phyloP scores from a whole-genome alignment of 2,329 filamentous ascomycete genomes.

The Fusarium tuaranense region DNA sequence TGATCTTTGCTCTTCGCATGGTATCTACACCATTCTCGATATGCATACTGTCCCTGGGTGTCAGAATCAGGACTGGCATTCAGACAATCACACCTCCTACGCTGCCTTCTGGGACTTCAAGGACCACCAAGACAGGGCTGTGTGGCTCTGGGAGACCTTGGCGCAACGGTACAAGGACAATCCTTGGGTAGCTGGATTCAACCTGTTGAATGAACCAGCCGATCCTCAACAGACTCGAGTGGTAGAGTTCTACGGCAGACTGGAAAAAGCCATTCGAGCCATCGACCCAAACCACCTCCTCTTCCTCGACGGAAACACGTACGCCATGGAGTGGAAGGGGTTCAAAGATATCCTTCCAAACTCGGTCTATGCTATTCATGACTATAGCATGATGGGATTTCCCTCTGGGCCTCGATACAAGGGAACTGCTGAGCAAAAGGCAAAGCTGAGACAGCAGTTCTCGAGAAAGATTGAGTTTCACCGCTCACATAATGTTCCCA shows the following conservation, averaged over 20 bases:
- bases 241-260: neutral
- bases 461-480: neutral
- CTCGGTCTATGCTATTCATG: neutral
- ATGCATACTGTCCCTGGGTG: neutral
- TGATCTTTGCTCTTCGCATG: neutral
- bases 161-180: neutral
- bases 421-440: neutral
- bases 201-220: neutral
- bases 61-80: neutral
- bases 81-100: neutral
- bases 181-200: neutral
- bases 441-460: neutral
- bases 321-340: neutral
- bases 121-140: neutral
- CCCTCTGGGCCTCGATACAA: neutral
- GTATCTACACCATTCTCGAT: neutral
- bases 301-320: neutral
- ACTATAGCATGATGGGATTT: neutral
- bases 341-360: neutral
- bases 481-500: neutral
- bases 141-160: neutral
- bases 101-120: neutral
- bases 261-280: neutral
- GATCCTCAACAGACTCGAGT: neutral
- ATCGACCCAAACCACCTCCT: neutral